Evolutionary conservation across 352 stramenopile genomes (phyloP).

Genomic region (Aphanomyces cochlioides): DNA sequence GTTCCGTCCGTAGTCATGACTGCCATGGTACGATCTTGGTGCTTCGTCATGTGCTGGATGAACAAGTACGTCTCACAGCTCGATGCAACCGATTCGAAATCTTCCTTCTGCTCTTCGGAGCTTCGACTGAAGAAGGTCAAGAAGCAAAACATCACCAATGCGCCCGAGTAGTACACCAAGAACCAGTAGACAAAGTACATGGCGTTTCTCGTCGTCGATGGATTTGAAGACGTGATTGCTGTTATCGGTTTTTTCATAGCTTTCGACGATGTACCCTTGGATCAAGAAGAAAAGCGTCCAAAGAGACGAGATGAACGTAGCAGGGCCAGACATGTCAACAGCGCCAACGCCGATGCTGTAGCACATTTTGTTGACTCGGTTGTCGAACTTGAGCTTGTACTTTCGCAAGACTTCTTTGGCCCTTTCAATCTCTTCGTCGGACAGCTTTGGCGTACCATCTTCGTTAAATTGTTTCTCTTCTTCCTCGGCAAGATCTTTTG

Average conservation of each 20-base stretch:
- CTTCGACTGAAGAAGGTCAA: background rate
- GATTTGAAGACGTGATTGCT: too few relatives aligned
- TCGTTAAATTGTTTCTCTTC: background rate
- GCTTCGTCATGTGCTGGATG: background rate
- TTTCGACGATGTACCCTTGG: slow-evolving; percentile 2
- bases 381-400: background rate
- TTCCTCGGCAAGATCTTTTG: background rate
- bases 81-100: background rate
- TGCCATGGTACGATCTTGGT: background rate
- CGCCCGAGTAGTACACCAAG: background rate
- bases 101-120: slow-evolving; percentile 1
- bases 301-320: background rate
- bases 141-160: background rate
- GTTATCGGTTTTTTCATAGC: background rate
- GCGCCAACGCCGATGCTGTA: background rate
- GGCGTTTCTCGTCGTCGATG: background rate
- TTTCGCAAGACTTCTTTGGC: background rate
- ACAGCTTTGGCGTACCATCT: background rate
- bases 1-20: too few relatives aligned
- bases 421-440: too few relatives aligned
- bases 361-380: background rate
- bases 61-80: slow-evolving; percentile 6
- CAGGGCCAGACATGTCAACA: background rate
- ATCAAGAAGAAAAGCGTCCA: background rate
- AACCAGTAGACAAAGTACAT: background rate